Conservation (phyloP, 352 stramenopile species). For the Phytophthora capsici region DNA sequence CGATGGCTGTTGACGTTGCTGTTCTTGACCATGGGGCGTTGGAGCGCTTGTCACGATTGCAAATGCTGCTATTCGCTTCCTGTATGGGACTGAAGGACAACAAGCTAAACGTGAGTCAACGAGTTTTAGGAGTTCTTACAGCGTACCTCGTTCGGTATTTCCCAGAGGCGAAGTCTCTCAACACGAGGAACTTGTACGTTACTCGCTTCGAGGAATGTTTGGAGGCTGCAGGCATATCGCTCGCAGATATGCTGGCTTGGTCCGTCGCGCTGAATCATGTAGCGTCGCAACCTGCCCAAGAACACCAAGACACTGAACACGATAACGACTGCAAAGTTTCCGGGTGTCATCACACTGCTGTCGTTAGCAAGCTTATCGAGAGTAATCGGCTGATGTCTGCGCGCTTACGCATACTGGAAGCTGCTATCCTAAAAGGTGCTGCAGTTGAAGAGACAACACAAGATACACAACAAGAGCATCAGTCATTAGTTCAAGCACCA, state of each 20-base stretch:
- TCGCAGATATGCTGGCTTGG: background rate
- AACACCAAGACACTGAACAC: background rate
- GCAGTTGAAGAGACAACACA: too few relatives aligned
- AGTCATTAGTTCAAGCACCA: conserved; percentile 1
- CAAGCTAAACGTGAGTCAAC: conserved; percentile 15
- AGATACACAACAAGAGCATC: conserved; percentile 1
- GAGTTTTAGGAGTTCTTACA: conserved; percentile 14
- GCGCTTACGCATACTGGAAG: background rate
- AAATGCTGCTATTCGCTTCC: background rate
- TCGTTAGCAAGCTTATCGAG: background rate
- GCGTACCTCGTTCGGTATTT: conserved; percentile 16
- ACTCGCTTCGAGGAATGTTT: conserved; percentile 10
- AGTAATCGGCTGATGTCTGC: too few relatives aligned
- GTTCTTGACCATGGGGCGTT: too few relatives aligned
- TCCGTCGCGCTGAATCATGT: background rate
- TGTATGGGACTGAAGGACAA: conserved; percentile 14
- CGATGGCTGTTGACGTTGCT: too few relatives aligned
- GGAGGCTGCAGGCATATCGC: background rate
- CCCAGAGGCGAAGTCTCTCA: conserved; percentile 9
- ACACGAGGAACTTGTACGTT: background rate
- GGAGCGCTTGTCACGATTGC: background rate
- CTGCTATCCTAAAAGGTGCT: background rate
- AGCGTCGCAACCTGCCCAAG: background rate
- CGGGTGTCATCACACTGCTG: background rate
- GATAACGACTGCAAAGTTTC: background rate